These are phyloP conservation scores for Candida golubevii DNA, from an alignment of 805 yeast species.

Conservation along the genomic window DNA sequence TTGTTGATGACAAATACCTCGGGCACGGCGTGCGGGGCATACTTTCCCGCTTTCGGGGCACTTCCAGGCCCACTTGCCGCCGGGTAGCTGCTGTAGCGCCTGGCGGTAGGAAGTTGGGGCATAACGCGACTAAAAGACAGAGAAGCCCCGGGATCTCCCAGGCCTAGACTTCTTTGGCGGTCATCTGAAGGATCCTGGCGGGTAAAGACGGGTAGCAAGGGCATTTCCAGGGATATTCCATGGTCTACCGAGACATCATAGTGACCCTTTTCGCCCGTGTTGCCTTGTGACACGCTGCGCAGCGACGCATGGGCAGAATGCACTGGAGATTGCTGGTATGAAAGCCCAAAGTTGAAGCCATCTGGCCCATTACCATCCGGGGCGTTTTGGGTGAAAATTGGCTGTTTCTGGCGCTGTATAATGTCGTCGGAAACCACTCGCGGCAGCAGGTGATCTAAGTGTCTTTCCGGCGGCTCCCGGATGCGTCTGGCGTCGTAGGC, in stretches of 20 bases:
- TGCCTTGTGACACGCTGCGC: background rate
- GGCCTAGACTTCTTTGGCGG: background rate
- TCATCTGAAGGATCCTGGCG: background rate
- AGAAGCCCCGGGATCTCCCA: background rate
- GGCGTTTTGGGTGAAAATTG: background rate
- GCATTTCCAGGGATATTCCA: background rate
- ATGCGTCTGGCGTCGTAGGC: conserved; percentile 23
- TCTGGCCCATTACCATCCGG: conserved; percentile 2
- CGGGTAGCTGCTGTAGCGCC: conserved; percentile 7
- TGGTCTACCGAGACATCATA: background rate
- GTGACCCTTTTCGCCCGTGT: background rate
- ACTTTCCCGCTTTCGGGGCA: background rate
- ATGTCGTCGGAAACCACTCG: conserved; percentile 8
- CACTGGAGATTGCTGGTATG: background rate
- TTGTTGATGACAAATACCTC: background rate
- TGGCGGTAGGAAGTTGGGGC: conserved; percentile 5
- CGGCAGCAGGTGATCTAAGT: background rate
- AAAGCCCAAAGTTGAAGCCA: conserved; percentile 1
- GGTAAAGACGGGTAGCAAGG: background rate
- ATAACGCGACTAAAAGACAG: conserved; percentile 1
- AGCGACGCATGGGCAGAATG: background rate
- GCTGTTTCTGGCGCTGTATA: conserved; percentile 2
- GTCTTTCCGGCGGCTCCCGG: conserved; percentile 8
- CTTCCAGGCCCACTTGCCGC: background rate
- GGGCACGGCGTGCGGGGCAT: background rate